These are phyloP conservation scores for Chalciporus sp. DNA, from an alignment of 1,284 basidiomycete species.

Conservation along the genomic window DNA sequence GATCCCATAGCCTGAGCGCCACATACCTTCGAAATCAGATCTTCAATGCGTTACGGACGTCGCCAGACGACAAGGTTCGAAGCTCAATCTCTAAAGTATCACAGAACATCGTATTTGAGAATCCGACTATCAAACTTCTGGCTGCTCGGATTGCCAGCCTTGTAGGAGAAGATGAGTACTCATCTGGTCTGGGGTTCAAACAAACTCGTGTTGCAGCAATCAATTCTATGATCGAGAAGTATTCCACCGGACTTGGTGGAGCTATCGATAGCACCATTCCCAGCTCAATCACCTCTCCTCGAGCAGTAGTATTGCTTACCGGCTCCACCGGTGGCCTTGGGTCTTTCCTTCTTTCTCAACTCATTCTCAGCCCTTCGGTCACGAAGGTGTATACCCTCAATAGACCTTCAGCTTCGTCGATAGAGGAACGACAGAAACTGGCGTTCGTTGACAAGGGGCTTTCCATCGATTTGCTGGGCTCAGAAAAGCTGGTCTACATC, in stretches of 20 bases:
- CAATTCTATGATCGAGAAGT: conserved; percentile 18
- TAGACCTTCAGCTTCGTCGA: conserved; percentile 9
- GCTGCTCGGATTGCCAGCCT: conserved; percentile 9
- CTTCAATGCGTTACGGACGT: conserved; percentile 20
- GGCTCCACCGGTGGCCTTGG: conserved; percentile 37
- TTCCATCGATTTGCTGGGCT: conserved; percentile 1
- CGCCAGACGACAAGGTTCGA: conserved; percentile 1
- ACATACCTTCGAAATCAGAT: conserved; percentile 33
- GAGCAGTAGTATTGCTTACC: conserved; percentile 29
- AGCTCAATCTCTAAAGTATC: conserved; percentile 5
- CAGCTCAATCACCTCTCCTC: no score
- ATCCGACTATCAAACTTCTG: conserved; percentile 19
- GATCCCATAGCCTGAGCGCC: conserved; percentile 24
- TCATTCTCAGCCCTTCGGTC: conserved; percentile 19
- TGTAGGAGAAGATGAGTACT: not conserved
- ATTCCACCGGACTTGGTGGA: no score
- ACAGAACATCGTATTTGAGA: conserved; percentile 22
- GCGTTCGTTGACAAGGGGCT: conserved; percentile 16
- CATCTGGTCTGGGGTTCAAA: not conserved
- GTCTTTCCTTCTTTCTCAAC: conserved; percentile 23
- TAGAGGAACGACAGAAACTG: conserved; percentile 7
- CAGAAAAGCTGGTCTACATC: conserved; percentile 12
- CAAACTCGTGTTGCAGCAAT: conserved; percentile 7
- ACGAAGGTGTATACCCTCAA: conserved; percentile 29
- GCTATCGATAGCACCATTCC: no score